phyloP scores from a whole-genome alignment of 2,329 filamentous ascomycete genomes.

The Aspergillus felis region DNA sequence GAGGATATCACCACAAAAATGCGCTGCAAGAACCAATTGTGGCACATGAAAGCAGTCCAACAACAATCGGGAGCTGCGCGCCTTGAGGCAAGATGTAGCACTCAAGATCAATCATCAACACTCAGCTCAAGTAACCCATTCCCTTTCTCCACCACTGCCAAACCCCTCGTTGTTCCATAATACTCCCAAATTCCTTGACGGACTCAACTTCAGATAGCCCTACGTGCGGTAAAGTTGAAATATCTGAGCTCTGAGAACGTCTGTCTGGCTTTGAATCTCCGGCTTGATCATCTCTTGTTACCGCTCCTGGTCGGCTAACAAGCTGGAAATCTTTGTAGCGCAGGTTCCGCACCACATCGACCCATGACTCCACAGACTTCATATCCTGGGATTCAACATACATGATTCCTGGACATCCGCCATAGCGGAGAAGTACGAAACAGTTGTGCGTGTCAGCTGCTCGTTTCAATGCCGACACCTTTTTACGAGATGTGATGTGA shows the following conservation, averaged over 20 bases:
- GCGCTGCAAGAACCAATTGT: not conserved
- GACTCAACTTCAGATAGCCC: conserved; percentile 56
- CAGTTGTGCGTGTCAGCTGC: conserved; percentile 58
- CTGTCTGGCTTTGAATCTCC: not conserved
- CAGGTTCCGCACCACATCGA: conserved; percentile 59
- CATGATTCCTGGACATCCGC: conserved; percentile 72
- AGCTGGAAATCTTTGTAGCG: conserved; percentile 72
- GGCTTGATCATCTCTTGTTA: conserved; percentile 20
- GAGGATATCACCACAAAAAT: not conserved
- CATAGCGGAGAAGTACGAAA: conserved; percentile 63
- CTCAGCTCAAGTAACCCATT: conserved; percentile 52
- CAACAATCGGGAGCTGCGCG: not conserved
- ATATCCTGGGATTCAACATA: conserved; percentile 63
- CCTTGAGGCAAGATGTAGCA: not conserved
- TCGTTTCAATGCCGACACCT: conserved; percentile 62
- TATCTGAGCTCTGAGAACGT: not conserved
- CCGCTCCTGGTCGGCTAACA: conserved; percentile 48
- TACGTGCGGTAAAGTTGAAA: not conserved
- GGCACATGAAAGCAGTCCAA: too few relatives aligned
- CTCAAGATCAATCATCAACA: not conserved
- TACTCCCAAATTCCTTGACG: conserved; percentile 60
- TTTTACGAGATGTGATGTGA: conserved; percentile 77
- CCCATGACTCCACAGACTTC: conserved; percentile 58
- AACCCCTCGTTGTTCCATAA: conserved; percentile 59
- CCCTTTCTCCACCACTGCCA: conserved; percentile 63